phyloP scores from a whole-genome alignment of 306 rosid genomes.

The Inga oerstediana region DNA sequence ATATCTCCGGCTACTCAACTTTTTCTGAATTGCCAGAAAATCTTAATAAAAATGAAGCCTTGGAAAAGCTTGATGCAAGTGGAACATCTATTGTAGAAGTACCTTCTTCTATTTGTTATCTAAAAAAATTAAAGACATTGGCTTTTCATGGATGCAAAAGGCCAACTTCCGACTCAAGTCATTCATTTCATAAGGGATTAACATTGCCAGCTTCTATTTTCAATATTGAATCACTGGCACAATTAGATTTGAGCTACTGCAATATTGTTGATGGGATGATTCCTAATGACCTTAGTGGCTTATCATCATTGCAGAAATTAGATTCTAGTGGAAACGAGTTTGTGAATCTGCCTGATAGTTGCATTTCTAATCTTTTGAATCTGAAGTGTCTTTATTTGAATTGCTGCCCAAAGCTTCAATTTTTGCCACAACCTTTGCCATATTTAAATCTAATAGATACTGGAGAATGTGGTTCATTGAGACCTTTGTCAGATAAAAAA shows the following conservation, averaged over 20 bases:
- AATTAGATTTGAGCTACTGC: conserved; percentile 7
- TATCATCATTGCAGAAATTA: neutral
- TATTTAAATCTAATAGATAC: too few relatives aligned
- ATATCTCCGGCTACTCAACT: neutral
- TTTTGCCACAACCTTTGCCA: neutral
- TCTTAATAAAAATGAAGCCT: neutral
- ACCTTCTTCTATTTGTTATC: neutral
- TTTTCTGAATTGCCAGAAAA: neutral
- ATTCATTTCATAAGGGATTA: too few relatives aligned
- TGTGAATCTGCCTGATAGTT: neutral
- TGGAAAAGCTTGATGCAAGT: neutral
- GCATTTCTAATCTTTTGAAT: conserved; percentile 17
- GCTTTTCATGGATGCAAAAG: neutral
- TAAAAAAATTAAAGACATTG: neutral
- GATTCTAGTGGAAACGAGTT: neutral
- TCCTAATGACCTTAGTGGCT: neutral
- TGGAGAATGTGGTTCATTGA: neutral
- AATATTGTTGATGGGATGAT: neutral
- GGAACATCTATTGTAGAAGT: neutral
- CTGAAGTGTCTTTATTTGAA: neutral
- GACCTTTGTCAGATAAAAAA: neutral
- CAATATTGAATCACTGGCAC: neutral
- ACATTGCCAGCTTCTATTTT: neutral
- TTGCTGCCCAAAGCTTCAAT: neutral
- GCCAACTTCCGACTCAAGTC: neutral